Evolutionary conservation across 163 green algal genomes (phyloP).

Genomic region (Picocystis sp.): DNA sequence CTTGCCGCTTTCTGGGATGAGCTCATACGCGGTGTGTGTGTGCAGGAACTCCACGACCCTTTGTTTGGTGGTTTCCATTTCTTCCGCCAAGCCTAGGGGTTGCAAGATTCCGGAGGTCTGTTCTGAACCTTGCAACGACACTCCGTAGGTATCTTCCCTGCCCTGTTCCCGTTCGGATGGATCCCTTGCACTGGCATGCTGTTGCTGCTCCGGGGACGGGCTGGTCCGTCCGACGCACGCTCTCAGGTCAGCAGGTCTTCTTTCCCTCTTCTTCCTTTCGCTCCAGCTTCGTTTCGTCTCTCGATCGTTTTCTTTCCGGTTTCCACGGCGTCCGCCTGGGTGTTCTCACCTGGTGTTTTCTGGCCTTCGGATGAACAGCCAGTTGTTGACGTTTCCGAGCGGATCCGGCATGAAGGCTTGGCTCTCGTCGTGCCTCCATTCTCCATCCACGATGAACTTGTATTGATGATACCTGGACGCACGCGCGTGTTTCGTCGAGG

Average conservation of each 20-base stretch:
- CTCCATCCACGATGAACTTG: slow-evolving; percentile 99
- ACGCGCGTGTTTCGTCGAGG: slow-evolving; percentile 1
- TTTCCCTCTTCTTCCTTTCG: not conserved
- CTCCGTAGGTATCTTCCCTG: too few species aligned
- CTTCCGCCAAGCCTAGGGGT: slow-evolving; percentile 5
- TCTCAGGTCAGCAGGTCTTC: too few species aligned
- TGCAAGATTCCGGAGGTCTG: too few species aligned
- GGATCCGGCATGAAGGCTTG: slow-evolving; percentile 94
- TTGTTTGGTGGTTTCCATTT: slow-evolving; percentile 48
- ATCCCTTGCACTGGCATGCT: too few species aligned
- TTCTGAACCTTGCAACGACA: too few species aligned
- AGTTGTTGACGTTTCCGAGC: slow-evolving; percentile 99
- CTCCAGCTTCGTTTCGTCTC: not conserved
- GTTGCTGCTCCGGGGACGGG: too few species aligned
- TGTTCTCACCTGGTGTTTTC: slow-evolving; percentile 12
- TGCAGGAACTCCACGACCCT: slow-evolving; percentile 78
- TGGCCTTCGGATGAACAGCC: slow-evolving; percentile 77
- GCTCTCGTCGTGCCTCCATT: slow-evolving; percentile 94
- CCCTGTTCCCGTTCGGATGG: too few species aligned
- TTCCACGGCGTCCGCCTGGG: too few species aligned
- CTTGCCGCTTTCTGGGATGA: slow-evolving; percentile 92
- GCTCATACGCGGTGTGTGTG: slow-evolving; percentile 79
- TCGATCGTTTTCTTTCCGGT: too few species aligned
- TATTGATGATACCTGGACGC: slow-evolving; percentile 85
- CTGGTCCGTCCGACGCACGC: too few species aligned